Base-by-base conservation (phyloP, 192 early-diverging fungal species). In the Backusella circina region DNA sequence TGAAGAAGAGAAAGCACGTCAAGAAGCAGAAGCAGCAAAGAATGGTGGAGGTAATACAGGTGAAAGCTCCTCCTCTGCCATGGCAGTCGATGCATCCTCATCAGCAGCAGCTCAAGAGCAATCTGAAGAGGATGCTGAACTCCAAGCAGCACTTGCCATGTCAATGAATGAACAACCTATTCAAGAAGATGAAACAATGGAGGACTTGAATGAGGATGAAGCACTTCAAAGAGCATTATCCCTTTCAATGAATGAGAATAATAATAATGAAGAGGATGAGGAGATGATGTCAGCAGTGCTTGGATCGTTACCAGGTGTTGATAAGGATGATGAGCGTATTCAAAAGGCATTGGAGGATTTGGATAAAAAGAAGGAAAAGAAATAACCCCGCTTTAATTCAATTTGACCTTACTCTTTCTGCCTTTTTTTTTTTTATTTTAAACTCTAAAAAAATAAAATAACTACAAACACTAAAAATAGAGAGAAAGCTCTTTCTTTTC, bases 1-100 rank as follows among this genome's bases (percentile, higher is more conserved):
- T 86, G 95, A 97, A 79, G 97, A 99, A 82, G 97, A 98, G 76
- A 90, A 91, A 61, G 96, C 95, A 36, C 89, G 97, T 79, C 97
- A 97, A 72, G 92, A 91, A 51, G 86, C 90, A 32, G 86, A 82
- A 8, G 75, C 78, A 47, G 73, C 79, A 68, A 84, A 85, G 79
- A 82, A 81, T 41, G 69, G 83, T 57, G 83, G 73, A 67, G 75
- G 80, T 31, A 77, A 74, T 61, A 64, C 77, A 16, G 39, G 64
- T 30, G 84, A 74, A 64, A 66, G 71, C 7, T 70, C 70, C 37
- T 39, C 80, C 33, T 50, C 77, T 6, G 82, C 75, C 28, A 84
- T 80, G 69, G 83, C 77, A 21, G 64, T 86, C 4, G 79, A 84
- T 28, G 67, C 74, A 50, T 61, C 54, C 26, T 69, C 74, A 47